These are phyloP conservation scores for Noccaea caerulescens DNA, from an alignment of 345 rosid species.

Conservation along the genomic window DNA sequence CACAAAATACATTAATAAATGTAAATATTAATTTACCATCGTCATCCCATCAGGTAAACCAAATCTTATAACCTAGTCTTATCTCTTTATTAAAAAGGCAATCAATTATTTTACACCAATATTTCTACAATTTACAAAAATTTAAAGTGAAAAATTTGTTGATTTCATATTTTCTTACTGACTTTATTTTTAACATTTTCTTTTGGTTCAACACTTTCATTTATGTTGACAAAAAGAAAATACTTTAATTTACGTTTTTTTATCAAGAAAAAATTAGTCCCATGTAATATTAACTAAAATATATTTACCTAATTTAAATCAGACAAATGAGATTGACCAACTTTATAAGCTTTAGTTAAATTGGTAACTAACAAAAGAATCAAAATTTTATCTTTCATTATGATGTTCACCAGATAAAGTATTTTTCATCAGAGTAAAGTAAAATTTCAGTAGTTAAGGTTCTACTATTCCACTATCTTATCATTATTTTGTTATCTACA, in stretches of 20 bases:
- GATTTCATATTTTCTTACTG: background rate
- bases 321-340: background rate
- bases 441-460: background rate
- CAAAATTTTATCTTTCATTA: background rate
- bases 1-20: background rate
- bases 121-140: background rate
- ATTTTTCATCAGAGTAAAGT: background rate
- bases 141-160: background rate
- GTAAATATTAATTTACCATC: conserved; percentile 21
- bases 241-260: background rate
- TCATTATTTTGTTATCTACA: conserved; percentile 5
- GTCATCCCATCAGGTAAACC: conserved; percentile 39
- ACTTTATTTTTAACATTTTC: background rate
- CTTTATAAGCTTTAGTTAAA: background rate
- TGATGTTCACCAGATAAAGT: background rate
- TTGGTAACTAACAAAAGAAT: background rate
- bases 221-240: background rate
- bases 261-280: background rate
- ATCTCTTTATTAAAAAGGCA: conserved; percentile 20
- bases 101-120: conserved; percentile 9
- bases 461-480: background rate
- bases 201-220: conserved; percentile 12
- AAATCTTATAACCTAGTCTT: conserved; percentile 33
- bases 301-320: conserved; percentile 1
- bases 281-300: background rate